Base-by-base conservation (phyloP, 2,329 filamentous ascomycete species). In the Amylocarpus encephaloides region DNA sequence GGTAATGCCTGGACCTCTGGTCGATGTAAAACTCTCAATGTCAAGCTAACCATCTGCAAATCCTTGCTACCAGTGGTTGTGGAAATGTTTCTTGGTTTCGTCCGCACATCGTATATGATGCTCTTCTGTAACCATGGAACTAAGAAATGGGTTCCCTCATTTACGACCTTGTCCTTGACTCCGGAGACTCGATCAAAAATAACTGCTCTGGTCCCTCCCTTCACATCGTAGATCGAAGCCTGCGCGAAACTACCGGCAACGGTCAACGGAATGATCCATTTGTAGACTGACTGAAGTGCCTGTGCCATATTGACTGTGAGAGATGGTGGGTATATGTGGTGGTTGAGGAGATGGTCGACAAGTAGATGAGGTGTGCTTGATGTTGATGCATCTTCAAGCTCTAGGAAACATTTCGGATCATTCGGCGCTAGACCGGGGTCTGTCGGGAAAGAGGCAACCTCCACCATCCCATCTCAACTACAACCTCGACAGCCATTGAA, bases 21-120 rank as follows among this genome's bases (percentile, higher is more conserved):
- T 62, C 94, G 80, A 74, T 97, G 92, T 70, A 98, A 73, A 58
- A 98, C 93, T 71, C 93, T 82, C 68, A 98, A 79, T 48, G 93
- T 98, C 78, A 98, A 79, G 79, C 90, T 96, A 66, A 98, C 93
- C 93, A 98, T 98, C 77, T 98, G 93, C 78, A 98, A 73, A 74
- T 98, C 93, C 82, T 98, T 98, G 79, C 86, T 92, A 52, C 93
- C 93, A 11, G 93, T 98, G 19, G 93, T 98, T 26, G 93, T 98
- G 60, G 87, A 88, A 69, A 98, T 97, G 70, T 95, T 97, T 67
- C 93, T 82, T 55, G 93, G 93, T 79, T 95, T 94, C 51, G 94
- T 98, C 58, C 93, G 85, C 59, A 98, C 93, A 74, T 98, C 93
- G 70, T 95, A 98, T 68, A 95, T 78, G 73, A 98, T 90, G 63